Evolutionary conservation across 2,329 filamentous ascomycete genomes (phyloP).

Genomic region (Ophiostoma quercus): DNA sequence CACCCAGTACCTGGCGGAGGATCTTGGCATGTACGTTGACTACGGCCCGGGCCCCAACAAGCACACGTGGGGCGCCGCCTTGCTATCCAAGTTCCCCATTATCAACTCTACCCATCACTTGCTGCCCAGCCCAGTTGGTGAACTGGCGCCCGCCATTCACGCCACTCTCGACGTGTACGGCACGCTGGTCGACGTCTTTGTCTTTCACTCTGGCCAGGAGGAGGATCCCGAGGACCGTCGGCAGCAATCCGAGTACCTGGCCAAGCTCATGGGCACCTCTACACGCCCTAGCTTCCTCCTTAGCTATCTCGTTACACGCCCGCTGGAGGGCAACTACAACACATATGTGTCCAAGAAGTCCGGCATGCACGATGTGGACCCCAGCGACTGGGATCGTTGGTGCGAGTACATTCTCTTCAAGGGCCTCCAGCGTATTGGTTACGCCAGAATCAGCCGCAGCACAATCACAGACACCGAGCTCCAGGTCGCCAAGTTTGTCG

Average conservation of each 20-base stretch:
- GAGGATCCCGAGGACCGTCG: constrained; percentile 90
- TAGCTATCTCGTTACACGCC: constrained; percentile 87
- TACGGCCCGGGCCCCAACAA: constrained; percentile 97
- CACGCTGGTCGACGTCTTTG: constrained; percentile 83
- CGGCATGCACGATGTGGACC: constrained; percentile 93
- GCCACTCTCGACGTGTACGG: constrained; percentile 95
- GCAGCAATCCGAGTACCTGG: constrained; percentile 78
- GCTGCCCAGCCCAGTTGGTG: constrained; percentile 85
- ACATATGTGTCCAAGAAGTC: constrained; percentile 82
- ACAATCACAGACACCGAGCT: constrained; percentile 97
- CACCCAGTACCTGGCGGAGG: constrained; percentile 90
- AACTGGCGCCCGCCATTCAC: constrained; percentile 91
- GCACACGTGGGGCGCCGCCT: constrained; percentile 91
- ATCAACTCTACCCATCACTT: constrained; percentile 95
- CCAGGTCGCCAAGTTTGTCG: constrained; percentile 90
- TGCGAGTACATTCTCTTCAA: constrained; percentile 99
- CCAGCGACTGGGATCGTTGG: constrained; percentile 92
- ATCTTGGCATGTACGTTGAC: constrained; percentile 97
- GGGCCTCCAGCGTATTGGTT: constrained; percentile 75
- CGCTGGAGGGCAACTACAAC: constrained; percentile 90
- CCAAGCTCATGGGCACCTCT: constrained; percentile 79
- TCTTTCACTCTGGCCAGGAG: constrained; percentile 98
- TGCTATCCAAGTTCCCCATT: constrained; percentile 93
- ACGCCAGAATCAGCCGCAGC: constrained; percentile 79
- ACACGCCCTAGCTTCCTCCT: constrained; percentile 77